Percentiles rank a stretch among this genome's conserved stretches.
Conservation (phyloP, 305 asterid genomes). For the Fraxinus paxiana region DNA sequence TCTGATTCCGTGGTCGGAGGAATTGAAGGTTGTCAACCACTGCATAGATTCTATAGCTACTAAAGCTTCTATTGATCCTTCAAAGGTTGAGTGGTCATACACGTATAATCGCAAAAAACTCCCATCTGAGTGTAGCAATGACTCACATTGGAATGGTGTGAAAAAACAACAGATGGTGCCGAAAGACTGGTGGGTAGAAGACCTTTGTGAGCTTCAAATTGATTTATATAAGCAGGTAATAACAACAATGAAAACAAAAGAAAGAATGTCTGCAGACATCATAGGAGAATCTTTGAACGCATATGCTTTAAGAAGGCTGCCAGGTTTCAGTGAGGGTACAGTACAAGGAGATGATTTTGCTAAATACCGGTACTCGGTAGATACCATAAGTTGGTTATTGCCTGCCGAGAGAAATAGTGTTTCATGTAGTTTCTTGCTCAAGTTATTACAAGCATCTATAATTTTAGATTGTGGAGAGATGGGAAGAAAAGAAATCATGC, state of each 20-base stretch:
- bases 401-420: slow-evolving; percentile 50
- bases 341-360: slow-evolving; percentile 41
- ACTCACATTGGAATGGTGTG: slow-evolving; percentile 53
- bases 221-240: slow-evolving; percentile 57
- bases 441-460: slow-evolving; percentile 53
- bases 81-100: slow-evolving; percentile 81
- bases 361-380: slow-evolving; percentile 55
- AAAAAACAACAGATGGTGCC: slow-evolving; percentile 56
- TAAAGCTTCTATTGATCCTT: slow-evolving; percentile 59
- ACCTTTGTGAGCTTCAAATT: slow-evolving; percentile 65
- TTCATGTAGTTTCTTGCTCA: slow-evolving; percentile 58
- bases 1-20: slow-evolving; percentile 70
- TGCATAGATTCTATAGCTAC: slow-evolving; percentile 69
- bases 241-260: slow-evolving; percentile 53
- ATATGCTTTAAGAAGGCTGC: slow-evolving; percentile 51
- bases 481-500: slow-evolving; percentile 44
- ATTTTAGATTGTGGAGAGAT: slow-evolving; percentile 54
- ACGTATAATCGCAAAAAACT: slow-evolving; percentile 64
- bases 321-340: slow-evolving; percentile 47
- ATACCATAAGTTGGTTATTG: slow-evolving; percentile 44
- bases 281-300: slow-evolving; percentile 68
- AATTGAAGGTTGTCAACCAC: slow-evolving; percentile 59
- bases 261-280: slow-evolving; percentile 40
- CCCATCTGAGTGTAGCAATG: slow-evolving; percentile 51
- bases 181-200: slow-evolving; percentile 90